Conservation (phyloP, 2,329 filamentous ascomycete species). For the Venturia asperata region DNA sequence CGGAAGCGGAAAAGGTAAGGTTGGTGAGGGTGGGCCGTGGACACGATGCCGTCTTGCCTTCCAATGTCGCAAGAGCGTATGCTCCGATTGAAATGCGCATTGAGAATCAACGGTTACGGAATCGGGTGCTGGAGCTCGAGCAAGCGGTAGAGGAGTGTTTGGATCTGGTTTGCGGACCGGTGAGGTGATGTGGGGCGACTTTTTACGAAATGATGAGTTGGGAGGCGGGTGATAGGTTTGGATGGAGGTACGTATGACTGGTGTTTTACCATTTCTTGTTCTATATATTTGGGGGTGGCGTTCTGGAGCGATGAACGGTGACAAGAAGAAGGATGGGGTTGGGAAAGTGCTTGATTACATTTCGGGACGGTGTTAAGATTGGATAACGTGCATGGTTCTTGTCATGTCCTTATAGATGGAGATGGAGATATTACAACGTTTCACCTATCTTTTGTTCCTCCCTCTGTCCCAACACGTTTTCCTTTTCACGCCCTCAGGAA, state of each 20-base stretch:
- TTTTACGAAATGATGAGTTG: no score
- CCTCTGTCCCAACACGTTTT: not conserved
- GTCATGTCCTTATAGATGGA: not conserved
- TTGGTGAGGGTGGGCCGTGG: not conserved
- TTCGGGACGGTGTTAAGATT: not conserved
- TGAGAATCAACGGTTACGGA: constrained; percentile 17
- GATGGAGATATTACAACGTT: not conserved
- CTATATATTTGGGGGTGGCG: not conserved
- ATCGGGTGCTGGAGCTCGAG: constrained; percentile 18
- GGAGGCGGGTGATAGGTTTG: not conserved
- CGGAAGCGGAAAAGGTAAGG: not conserved
- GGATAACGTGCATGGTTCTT: not conserved
- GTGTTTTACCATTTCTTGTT: constrained; percentile 4
- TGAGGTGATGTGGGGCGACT: not conserved
- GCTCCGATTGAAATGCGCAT: constrained; percentile 9
- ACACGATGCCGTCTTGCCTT: not conserved
- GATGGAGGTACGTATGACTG: not conserved
- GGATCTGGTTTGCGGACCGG: constrained; percentile 9
- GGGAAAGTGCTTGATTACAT: not conserved
- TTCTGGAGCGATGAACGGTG: not conserved
- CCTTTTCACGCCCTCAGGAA: no score
- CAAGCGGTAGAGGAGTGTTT: constrained; percentile 17
- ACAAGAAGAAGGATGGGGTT: not conserved
- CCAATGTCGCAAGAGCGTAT: not conserved
- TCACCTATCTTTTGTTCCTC: not conserved